Evolutionary conservation across 768 basidiomycete genomes (phyloP).

Genomic region (Boletus reticulatus): DNA sequence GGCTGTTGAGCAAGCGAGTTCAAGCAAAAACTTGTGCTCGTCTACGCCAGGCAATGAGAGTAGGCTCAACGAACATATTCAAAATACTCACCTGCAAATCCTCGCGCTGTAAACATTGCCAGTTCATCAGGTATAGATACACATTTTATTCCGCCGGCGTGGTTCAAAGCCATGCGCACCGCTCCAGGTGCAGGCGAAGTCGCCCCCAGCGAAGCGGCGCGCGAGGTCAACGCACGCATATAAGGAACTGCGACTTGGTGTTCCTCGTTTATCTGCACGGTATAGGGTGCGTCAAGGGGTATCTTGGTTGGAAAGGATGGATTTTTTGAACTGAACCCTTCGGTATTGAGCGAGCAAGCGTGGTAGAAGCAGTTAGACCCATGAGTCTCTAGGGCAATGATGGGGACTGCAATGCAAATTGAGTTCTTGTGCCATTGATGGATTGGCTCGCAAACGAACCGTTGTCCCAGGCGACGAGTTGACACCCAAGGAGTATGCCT

Average conservation of each 20-base stretch:
- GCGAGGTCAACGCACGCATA: constrained; percentile 56
- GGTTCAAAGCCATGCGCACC: constrained; percentile 62
- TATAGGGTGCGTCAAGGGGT: constrained; percentile 32
- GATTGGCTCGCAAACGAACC: constrained; percentile 39
- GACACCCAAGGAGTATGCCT: constrained; percentile 69
- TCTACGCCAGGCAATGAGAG: constrained; percentile 37
- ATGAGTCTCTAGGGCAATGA: constrained; percentile 67
- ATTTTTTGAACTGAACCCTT: constrained; percentile 30
- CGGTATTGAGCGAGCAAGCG: constrained; percentile 57
- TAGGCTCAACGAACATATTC: neutral
- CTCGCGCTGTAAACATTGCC: constrained; percentile 56
- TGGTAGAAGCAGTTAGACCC: constrained; percentile 76
- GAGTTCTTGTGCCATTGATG: neutral
- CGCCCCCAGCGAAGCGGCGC: constrained; percentile 71
- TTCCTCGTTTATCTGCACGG: constrained; percentile 41
- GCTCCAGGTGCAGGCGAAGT: constrained; percentile 59
- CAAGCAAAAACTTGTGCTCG: constrained; percentile 73
- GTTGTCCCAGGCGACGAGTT: constrained; percentile 61
- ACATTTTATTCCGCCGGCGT: constrained; percentile 54
- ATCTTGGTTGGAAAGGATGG: constrained; percentile 31
- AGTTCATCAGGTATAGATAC: constrained; percentile 67
- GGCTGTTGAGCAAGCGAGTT: constrained; percentile 72
- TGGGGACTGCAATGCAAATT: constrained; percentile 46
- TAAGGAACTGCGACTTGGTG: constrained; percentile 55
- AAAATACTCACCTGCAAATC: constrained; percentile 54